Evolutionary conservation across 306 rosid genomes (phyloP), one percentile per base, ranked within the genome.

Genomic region (Cucumis hystrix): DNA sequence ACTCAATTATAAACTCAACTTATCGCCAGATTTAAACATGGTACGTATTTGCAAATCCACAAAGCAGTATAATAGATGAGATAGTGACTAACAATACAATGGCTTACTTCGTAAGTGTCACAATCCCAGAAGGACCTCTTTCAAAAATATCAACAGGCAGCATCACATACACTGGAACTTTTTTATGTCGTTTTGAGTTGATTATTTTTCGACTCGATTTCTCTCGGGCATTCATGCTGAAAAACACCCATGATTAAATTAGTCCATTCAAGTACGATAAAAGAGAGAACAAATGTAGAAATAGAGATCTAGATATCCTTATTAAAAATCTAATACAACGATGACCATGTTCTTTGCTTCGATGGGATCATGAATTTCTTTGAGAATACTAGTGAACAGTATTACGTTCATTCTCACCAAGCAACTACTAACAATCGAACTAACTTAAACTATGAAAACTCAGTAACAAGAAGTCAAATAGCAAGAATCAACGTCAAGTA

Each of bases 141-240:
- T 82, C 83, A 41, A 80, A 78, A 14, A 80, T 51, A 52, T 80
- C 80, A 7, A 52, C 74, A 25, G 82, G 87, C 87, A 84, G 78
- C 87, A 84, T 74, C 69, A 84, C 82, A 74, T 52, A 80, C 43
- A 83, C 45, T 68, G 86, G 83, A 13, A 83, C 62, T 35, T 10
- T 80, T 72, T 74, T 77, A 57, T 64, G 77, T 47, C 75, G 65
- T 4, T 74, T 57, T 47, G 79, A 65, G 4, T 79, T 60, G 62
- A 83, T 10, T 35, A 73, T 51, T 15, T 58, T 56, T n/a, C 83
- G 59, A 64, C 82, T 77, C 18, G 83, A 77, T 63, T 80, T 77
- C 73, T 80, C 83, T 1, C 49, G 79, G 28, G 81, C 82, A 77
- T 80, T 72, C 82, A 78, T 80, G 74, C 86, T 83, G 71, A 66